Conservation (phyloP, 139 green algal genomes). For the Microglena sp. region DNA sequence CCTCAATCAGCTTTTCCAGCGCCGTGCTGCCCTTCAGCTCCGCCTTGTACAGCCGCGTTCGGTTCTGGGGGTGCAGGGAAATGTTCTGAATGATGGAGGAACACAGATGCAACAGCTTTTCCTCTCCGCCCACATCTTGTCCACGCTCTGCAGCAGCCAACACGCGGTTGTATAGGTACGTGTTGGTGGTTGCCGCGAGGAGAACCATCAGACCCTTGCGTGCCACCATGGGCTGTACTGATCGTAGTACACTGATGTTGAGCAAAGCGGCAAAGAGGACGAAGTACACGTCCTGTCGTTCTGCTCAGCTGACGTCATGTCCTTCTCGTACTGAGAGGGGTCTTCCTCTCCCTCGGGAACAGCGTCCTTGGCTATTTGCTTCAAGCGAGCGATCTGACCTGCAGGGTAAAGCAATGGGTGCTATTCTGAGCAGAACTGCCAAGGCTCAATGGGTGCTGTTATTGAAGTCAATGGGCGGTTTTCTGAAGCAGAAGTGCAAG, state of each 20-base stretch:
- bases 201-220: slow-evolving; percentile 45
- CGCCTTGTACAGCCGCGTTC: slow-evolving; percentile 54
- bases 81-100: slow-evolving; percentile 53
- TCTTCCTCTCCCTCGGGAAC: too few relatives aligned
- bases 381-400: too few relatives aligned
- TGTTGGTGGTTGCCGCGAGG: slow-evolving; percentile 49
- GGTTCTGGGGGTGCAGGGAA: slow-evolving; percentile 53
- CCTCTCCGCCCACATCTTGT: too few relatives aligned
- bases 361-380: too few relatives aligned
- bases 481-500: too few relatives aligned
- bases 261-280: slow-evolving; percentile 41
- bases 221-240: slow-evolving; percentile 48
- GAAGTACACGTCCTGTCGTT: slow-evolving; percentile 52
- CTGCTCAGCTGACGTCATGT: too few relatives aligned
- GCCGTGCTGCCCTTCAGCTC: slow-evolving; percentile 37
- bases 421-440: too few relatives aligned
- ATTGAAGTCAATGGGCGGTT: too few relatives aligned
- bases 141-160: too few relatives aligned
- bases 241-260: slow-evolving; percentile 48
- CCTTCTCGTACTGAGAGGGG: too few relatives aligned
- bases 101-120: slow-evolving; percentile 40
- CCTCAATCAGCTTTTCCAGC: slow-evolving; percentile 22
- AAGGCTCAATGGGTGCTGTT: too few relatives aligned
- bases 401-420: too few relatives aligned
- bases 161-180: slow-evolving; percentile 31